Evolutionary conservation across 2,329 filamentous ascomycete genomes (phyloP), one percentile per base, ranked within the genome.

Genomic region (Scedosporium boydii): DNA sequence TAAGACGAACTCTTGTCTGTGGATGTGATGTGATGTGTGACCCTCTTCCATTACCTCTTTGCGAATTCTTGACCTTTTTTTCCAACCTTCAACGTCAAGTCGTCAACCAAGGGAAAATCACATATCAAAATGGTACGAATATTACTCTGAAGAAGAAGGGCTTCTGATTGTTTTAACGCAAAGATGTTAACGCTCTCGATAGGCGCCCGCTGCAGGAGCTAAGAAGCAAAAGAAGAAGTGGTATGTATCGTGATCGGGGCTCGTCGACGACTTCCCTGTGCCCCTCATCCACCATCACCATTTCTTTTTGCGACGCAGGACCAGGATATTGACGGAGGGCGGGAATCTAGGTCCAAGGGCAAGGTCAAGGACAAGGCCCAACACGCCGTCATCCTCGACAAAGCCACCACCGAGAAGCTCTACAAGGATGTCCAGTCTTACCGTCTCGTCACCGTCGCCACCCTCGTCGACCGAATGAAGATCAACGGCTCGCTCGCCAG

Each of bases 361-460:
- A 84, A 79, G 92, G 95, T 99, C 86, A 99, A 99, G 95, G 95
- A 99, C 88, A 99, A 99, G 93, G 93, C 95, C 82, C 90, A 98
- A 81, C 95, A 99, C 87, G 91, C 90, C 80, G 95, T 99, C 81
- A 86, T 98, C 77, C 91, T 99, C 82, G 95, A 99, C 86, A 99
- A 99, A 88, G 77, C 84, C 82, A 96, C 89, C 77, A 90, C 89
- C 71, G 95, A 99, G 83, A 96, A 96, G 86, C 92, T 99, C 80
- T 90, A 96, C 87, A 99, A 99, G 87, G 95, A 99, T 87, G 96
- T 99, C 74, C 95, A 98, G 82, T 97, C 95, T 69, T 99, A 98
- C 90, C 92, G 95, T 77, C 92, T 99, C 80, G 92, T 99, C 83
- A 98, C 95, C 77, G 90, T 98, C 75, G 93, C 95, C 75, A 93